phyloP scores from a whole-genome alignment of 768 basidiomycete genomes.

The Amanita exitialis region DNA sequence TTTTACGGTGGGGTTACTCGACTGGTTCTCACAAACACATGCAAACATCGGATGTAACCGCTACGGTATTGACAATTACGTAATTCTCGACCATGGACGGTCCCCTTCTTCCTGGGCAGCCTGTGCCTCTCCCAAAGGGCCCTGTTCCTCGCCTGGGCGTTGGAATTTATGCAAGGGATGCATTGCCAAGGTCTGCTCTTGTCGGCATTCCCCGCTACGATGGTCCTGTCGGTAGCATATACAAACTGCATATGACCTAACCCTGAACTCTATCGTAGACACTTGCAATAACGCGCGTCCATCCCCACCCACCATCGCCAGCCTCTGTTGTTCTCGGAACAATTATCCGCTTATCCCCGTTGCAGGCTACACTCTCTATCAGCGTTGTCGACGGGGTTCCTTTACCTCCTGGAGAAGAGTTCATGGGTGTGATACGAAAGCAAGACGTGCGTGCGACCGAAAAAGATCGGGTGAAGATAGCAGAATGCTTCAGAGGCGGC shows the following conservation, averaged over 20 bases:
- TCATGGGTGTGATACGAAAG: constrained; percentile 76
- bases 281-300: constrained; percentile 51
- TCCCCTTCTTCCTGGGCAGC: constrained; percentile 69
- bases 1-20: too few relatives aligned
- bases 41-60: constrained; percentile 16
- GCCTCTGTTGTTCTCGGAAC: constrained; percentile 76
- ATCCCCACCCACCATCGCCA: constrained; percentile 64
- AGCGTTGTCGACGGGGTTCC: constrained; percentile 82
- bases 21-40: constrained; percentile 21
- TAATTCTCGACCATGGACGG: constrained; percentile 12
- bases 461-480: constrained; percentile 82
- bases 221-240: constrained; percentile 52
- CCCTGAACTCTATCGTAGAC: constrained; percentile 30
- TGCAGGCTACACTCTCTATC: constrained; percentile 77
- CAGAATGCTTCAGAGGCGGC: constrained; percentile 86
- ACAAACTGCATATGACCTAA: constrained; percentile 13
- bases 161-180: constrained; percentile 59
- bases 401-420: constrained; percentile 77
- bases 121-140: constrained; percentile 44
- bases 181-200: constrained; percentile 58
- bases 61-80: neutral
- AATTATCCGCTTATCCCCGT: constrained; percentile 73
- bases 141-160: constrained; percentile 49
- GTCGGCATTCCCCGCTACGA: constrained; percentile 52
- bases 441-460: constrained; percentile 89